A percentile compares a stretch with the other conserved stretches of the same genome.
Evolutionary conservation across 768 basidiomycete species (phyloP).

Genomic region (Exsudoporus frostii): DNA sequence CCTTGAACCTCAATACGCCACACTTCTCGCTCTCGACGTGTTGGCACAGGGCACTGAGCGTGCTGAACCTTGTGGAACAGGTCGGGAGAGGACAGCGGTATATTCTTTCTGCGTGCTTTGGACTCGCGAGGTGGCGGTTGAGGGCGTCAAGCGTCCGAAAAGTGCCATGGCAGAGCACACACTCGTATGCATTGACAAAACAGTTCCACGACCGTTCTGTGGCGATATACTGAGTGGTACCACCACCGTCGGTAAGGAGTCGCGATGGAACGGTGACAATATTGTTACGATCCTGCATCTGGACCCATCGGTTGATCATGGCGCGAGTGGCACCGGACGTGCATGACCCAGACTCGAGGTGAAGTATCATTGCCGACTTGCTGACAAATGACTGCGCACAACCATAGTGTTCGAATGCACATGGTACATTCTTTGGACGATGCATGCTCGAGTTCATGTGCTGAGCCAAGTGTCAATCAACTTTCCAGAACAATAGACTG

Average conservation of each 20-base stretch:
- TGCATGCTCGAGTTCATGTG: slow-evolving; percentile 58
- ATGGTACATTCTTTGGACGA: slow-evolving; percentile 34
- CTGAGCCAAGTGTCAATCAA: slow-evolving; percentile 14
- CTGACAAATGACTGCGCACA: slow-evolving; percentile 52
- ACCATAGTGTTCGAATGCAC: slow-evolving; percentile 33
- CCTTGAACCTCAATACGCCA: slow-evolving; percentile 48
- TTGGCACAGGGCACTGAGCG: slow-evolving; percentile 58
- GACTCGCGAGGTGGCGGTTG: slow-evolving; percentile 64
- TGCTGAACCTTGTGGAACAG: slow-evolving; percentile 44
- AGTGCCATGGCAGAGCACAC: slow-evolving; percentile 53
- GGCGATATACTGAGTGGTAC: slow-evolving; percentile 17
- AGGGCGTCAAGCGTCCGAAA: slow-evolving; percentile 43
- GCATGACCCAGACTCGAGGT: slow-evolving; percentile 63
- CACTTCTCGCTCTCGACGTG: slow-evolving; percentile 66
- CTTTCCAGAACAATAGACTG: not conserved
- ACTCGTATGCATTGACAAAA: slow-evolving; percentile 44
- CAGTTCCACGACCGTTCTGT: slow-evolving; percentile 43
- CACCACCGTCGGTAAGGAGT: slow-evolving; percentile 38
- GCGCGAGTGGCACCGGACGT: slow-evolving; percentile 44
- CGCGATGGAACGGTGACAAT: slow-evolving; percentile 56
- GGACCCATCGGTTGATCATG: slow-evolving; percentile 36
- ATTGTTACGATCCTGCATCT: slow-evolving; percentile 41
- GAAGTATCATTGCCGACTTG: slow-evolving; percentile 52
- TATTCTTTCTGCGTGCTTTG: slow-evolving; percentile 49
- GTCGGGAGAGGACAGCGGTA: slow-evolving; percentile 52